Conservation (phyloP, 257 asterid species). For the Vinca minor region DNA sequence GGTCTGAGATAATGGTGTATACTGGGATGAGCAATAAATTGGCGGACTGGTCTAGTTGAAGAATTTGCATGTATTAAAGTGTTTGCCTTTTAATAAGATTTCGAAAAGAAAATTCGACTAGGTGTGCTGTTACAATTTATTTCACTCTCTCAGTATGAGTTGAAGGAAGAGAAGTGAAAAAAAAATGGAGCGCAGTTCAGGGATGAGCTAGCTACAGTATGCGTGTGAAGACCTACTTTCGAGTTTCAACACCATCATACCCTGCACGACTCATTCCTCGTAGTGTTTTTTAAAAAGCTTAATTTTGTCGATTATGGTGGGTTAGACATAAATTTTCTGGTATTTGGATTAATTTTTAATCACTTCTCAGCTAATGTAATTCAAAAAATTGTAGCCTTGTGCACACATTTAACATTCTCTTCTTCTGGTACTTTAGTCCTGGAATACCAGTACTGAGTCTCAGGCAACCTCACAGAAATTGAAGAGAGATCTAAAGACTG, state of each 20-base stretch:
- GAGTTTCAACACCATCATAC: background rate
- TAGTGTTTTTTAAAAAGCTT: background rate
- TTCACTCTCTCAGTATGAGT: background rate
- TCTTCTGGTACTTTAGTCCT: constrained; percentile 38
- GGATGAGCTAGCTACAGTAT: background rate
- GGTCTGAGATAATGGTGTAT: background rate
- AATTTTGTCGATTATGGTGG: background rate
- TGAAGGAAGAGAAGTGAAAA: background rate
- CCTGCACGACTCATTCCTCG: background rate
- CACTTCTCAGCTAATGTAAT: background rate
- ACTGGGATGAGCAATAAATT: background rate
- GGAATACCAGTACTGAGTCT: constrained; percentile 45
- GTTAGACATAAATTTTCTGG: too few relatives aligned
- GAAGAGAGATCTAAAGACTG: constrained; percentile 66
- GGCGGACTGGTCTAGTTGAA: background rate
- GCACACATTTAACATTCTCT: constrained; percentile 5
- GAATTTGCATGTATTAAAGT: background rate
- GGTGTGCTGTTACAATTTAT: background rate
- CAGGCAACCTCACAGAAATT: constrained; percentile 55
- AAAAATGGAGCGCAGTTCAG: background rate
- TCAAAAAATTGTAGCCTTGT: background rate
- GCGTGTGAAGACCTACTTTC: background rate
- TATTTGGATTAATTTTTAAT: background rate
- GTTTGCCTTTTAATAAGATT: background rate
- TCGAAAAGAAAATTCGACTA: background rate